Percentiles rank a stretch among this genome's conserved stretches.
These are phyloP conservation scores for Alternaria sp. DNA, from an alignment of 2,329 filamentous ascomycete genomes.

Conservation along the genomic window DNA sequence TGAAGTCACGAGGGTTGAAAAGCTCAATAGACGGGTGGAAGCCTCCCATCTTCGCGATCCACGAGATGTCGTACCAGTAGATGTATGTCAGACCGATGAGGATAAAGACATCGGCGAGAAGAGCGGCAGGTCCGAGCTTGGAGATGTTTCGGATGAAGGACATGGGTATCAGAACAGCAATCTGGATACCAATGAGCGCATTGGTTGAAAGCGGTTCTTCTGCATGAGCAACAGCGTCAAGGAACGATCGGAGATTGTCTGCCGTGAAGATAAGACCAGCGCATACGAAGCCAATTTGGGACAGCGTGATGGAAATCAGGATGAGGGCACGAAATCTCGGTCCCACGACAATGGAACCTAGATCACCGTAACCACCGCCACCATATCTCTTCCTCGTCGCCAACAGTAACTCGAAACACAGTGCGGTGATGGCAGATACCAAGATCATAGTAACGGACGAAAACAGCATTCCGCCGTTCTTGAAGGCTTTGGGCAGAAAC, in stretches of 20 bases:
- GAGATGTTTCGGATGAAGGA: constrained; percentile 77
- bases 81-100: constrained; percentile 75
- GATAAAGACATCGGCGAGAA: constrained; percentile 77
- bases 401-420: constrained; percentile 76
- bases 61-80: constrained; percentile 72
- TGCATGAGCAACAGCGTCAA: constrained; percentile 66
- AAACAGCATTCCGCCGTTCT: constrained; percentile 79
- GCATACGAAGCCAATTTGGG: constrained; percentile 80
- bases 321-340: constrained; percentile 70
- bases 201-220: constrained; percentile 62
- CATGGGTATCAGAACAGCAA: constrained; percentile 70
- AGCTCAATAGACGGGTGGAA: constrained; percentile 68
- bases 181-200: constrained; percentile 71
- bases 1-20: constrained; percentile 74
- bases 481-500: constrained; percentile 81
- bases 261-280: constrained; percentile 80
- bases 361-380: constrained; percentile 77
- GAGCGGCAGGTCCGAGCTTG: constrained; percentile 73
- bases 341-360: constrained; percentile 68
- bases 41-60: constrained; percentile 62
- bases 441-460: constrained; percentile 72
- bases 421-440: constrained; percentile 71
- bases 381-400: constrained; percentile 70
- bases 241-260: constrained; percentile 74
- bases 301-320: constrained; percentile 74